phyloP scores from a whole-genome alignment of 73 alveolate genomes.

The Paramecium pentaurelia region DNA sequence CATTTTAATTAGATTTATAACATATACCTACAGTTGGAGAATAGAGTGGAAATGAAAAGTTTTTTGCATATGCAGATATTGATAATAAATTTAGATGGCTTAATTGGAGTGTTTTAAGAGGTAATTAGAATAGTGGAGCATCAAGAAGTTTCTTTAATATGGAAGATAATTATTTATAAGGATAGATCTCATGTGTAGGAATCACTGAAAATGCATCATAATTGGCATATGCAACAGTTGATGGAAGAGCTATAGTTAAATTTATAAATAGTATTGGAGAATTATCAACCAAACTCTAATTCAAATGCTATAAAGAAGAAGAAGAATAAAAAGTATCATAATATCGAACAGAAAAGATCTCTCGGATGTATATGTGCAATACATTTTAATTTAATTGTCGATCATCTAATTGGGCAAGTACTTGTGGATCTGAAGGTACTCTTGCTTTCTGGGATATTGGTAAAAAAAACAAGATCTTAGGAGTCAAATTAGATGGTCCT shows the following conservation, averaged over 20 bases:
- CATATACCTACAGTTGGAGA: conserved; percentile 17
- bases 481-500: not conserved
- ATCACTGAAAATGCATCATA: not conserved
- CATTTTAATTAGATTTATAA: not conserved
- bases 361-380: not conserved
- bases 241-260: conserved; percentile 25
- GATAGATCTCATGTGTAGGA: not conserved
- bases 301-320: not conserved
- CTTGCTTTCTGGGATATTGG: conserved; percentile 27
- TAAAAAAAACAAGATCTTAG: not conserved
- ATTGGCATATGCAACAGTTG: conserved; percentile 37
- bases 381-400: not conserved
- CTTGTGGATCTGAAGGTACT: conserved; percentile 52
- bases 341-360: not conserved
- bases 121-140: not conserved
- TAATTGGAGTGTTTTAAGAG: not conserved
- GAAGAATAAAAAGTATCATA: not conserved
- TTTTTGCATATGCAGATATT: conserved; percentile 26
- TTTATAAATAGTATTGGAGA: not conserved
- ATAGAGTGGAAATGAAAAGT: not conserved
- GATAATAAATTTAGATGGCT: not conserved
- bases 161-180: not conserved
- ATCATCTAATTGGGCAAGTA: not conserved
- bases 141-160: conserved; percentile 9
- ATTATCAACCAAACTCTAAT: not conserved